Base-by-base conservation (phyloP, 2,329 filamentous ascomycete species). In the Colletotrichum acutatum region DNA sequence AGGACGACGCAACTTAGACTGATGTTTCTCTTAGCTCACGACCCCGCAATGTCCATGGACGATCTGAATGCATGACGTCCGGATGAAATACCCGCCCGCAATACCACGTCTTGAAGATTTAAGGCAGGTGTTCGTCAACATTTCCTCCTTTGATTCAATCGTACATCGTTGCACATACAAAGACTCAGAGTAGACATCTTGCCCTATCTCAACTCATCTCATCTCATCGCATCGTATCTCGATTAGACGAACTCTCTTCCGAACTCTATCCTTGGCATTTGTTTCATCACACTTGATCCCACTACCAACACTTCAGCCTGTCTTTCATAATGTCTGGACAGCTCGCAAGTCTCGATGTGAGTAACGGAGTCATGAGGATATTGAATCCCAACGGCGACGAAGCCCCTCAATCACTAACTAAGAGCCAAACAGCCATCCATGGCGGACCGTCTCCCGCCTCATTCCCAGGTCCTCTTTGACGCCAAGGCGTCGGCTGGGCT, bases 401-500 rank as follows among this genome's bases (percentile, higher is more conserved):
- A 26, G 24, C 53, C 71, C 42, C 52, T 60, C 52, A n/a, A 49
- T 49, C 42, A 42, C 71, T 76, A 49, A 77, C 53, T n/a, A 76
- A 70, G 12, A 24, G 77, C 63, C 22, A 53, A 62, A 9, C 22
- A 94, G 92, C 86, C 89, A 71, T 90, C 92, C 37, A 88, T 95
- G 74, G 87, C 89, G 72, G 88, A 90, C 75, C 89, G 91, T 76
- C 92, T 97, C 54, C 94, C 95, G 3, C 82, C 87, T 26, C 91
- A 93, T 76, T 92, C 93, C 12, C 86, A 89, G 75, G 90, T 91
- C 6, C 92, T 98, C 75, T 97, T 97, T 84, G 88, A 90, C 46
- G 94, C 93, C 76, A 98, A 98, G 84, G 92, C 94, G 61, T 81
- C 84, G 68, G 93, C 93, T 83, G 88, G 90, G 76, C 88, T 97